Base-by-base conservation (phyloP, 345 rosid species). In the Boechera retrofracta region DNA sequence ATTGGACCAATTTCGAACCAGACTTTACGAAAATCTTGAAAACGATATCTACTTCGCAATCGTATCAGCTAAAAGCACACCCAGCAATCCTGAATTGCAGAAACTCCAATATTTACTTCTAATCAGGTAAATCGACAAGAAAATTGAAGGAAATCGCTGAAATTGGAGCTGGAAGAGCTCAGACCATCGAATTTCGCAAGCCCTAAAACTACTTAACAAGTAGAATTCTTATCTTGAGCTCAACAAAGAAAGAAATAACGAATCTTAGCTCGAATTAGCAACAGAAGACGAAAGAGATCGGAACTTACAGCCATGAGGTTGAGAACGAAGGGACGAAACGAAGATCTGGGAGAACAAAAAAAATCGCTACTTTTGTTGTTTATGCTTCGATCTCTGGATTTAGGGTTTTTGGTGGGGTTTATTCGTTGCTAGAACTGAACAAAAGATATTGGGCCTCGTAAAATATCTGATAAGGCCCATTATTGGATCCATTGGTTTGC, bases 141-240 rank as follows among this genome's bases (percentile, higher is more conserved):
- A 52, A 28, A 8, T 0, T 3, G 0, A 3, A 32, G 44, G 49
- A 8, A 42, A 64, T 64, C 31, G 13, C 47, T 2, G 16, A 65
- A 47, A 45, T 33, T 21, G 15, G 18, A 2, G 41, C 31, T 16
- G 32, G 7, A 6, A 28, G 21, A 38, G 62, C 69, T 67, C 11
- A 39, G 8, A 75, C 31, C 16, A 52, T 31, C 31, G 3, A 67
- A 66, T 39, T 57, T 57, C n/a, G 28, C 32, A 48, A 67, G 10
- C 54, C 47, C 58, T 69, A 52, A 62, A 9, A 12, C 76, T 59
- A 67, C 33, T 53, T 54, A 16, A 24, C 69, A 44, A 42, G 24
- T 33, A 32, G 8, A 53, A 12, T 33, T 52, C 47, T 35, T 11
- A 39, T 6, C 8, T 7, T 32, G 21, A 69, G 64, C 4, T 45